Conservation (phyloP, 805 yeast genomes). For the Starmera caribaea region DNA sequence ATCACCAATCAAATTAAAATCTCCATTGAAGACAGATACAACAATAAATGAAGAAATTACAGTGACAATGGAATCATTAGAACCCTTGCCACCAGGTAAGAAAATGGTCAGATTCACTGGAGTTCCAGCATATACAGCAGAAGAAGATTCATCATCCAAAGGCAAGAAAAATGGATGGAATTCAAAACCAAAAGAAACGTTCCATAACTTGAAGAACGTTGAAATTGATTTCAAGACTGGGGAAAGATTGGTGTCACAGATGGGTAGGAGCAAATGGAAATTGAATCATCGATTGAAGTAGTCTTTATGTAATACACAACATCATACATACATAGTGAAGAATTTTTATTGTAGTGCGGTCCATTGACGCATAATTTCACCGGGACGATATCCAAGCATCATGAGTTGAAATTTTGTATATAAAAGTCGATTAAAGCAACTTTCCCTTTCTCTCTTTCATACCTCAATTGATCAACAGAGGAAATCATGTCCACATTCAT, state of each 20-base stretch:
- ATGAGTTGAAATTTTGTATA: too few relatives aligned
- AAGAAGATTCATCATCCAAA: constrained; percentile 5
- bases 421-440: too few relatives aligned
- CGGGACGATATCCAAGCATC: too few relatives aligned
- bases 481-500: constrained; percentile 26
- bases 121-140: constrained; percentile 14
- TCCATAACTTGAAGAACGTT: constrained; percentile 14
- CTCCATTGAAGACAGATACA: not conserved
- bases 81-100: not conserved
- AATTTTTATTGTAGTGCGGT: not conserved
- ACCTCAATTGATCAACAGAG: not conserved
- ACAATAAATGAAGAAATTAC: too few relatives aligned
- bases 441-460: not conserved
- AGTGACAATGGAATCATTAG: too few relatives aligned
- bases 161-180: constrained; percentile 15
- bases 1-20: not conserved
- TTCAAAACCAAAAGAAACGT: constrained; percentile 13
- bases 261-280: not conserved
- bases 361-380: too few relatives aligned
- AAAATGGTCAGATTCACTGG: constrained; percentile 20
- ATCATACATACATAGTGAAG: not conserved
- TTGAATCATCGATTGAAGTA: not conserved
- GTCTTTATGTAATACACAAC: too few relatives aligned
- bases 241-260: not conserved
- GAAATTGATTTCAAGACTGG: constrained; percentile 13